phyloP scores from a whole-genome alignment of 2,329 filamentous ascomycete species.

The Phyllosticta ampelicida region DNA sequence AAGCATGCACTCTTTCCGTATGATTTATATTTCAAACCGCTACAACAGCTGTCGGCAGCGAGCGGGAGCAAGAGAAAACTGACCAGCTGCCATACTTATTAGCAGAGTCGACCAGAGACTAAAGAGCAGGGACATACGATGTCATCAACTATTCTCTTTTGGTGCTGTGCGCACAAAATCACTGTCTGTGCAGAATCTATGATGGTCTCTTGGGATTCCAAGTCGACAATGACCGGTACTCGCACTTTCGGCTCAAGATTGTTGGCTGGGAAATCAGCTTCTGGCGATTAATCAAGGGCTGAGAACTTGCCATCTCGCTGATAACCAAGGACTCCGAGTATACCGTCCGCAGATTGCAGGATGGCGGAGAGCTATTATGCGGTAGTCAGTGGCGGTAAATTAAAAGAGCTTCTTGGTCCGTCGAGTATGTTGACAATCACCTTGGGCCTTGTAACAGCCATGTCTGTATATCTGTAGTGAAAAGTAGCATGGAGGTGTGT shows the following conservation, averaged over 20 bases:
- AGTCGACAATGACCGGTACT: constrained; percentile 5
- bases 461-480: too few relatives aligned
- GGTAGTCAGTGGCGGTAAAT: constrained; percentile 11
- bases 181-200: constrained; percentile 18
- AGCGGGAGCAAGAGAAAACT: too few relatives aligned
- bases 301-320: background rate
- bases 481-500: too few relatives aligned
- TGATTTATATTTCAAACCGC: too few relatives aligned
- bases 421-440: background rate
- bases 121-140: constrained; percentile 5
- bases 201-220: constrained; percentile 2
- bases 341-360: constrained; percentile 24
- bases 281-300: too few relatives aligned
- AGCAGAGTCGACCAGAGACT: background rate
- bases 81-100: background rate
- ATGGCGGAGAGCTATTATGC: constrained; percentile 20
- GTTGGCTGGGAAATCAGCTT: background rate
- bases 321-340: constrained; percentile 15
- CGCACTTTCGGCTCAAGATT: too few relatives aligned
- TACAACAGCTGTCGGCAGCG: too few relatives aligned
- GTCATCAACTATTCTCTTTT: constrained; percentile 21
- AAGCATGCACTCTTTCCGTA: background rate
- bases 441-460: too few relatives aligned
- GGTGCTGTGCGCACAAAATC: constrained; percentile 24
- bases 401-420: too few relatives aligned